These are phyloP conservation scores for Cenchrus fungigraminus DNA, from an alignment of 176 grass and related monocot species.

Conservation along the genomic window DNA sequence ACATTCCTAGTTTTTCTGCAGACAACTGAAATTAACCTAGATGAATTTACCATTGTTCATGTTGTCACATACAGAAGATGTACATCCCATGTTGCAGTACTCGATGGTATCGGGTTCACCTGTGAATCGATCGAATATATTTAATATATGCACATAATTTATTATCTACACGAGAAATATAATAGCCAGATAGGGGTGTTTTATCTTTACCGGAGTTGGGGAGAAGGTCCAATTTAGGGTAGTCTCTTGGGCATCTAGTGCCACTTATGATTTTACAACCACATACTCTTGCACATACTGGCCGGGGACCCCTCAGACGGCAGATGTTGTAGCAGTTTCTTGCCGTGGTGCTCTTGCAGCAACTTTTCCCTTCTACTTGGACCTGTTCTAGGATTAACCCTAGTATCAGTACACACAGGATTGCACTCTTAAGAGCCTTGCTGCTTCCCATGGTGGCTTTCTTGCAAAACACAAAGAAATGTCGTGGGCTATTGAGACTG, in stretches of 20 bases:
- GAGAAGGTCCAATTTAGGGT: neutral
- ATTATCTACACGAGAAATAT: neutral
- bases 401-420: neutral
- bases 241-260: neutral
- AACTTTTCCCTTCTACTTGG: constrained; percentile 5
- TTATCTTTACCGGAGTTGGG: neutral
- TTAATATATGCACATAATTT: neutral
- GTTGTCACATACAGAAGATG: neutral
- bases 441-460: neutral
- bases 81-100: constrained; percentile 7
- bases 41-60: neutral
- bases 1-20: neutral
- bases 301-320: neutral
- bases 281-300: neutral
- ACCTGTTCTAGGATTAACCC: neutral
- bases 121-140: neutral
- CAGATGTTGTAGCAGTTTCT: neutral
- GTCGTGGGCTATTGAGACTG: neutral
- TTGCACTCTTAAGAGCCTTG: neutral
- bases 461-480: neutral
- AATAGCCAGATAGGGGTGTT: neutral
- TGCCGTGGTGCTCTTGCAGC: neutral
- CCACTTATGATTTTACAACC: neutral
- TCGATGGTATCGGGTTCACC: neutral
- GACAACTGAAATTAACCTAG: neutral